Evolutionary conservation across 768 basidiomycete genomes (phyloP).

Genomic region (Podaxis carcinomalis): DNA sequence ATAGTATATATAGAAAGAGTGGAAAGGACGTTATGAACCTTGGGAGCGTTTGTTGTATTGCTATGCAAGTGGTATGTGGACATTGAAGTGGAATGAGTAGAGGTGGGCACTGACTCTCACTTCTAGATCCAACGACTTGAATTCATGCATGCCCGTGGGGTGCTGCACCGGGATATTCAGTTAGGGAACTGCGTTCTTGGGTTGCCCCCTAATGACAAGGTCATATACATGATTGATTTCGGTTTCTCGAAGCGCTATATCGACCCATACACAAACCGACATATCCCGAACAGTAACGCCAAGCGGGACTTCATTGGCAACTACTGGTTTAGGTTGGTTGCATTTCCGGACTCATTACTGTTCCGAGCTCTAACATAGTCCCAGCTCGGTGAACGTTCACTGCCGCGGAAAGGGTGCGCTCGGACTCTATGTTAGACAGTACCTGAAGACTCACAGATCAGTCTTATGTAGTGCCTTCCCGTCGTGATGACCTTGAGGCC

Average conservation of each 20-base stretch:
- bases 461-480: conserved; percentile 56
- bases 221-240: conserved; percentile 82
- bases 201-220: conserved; percentile 48
- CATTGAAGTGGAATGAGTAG: neutral
- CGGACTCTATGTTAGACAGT: neutral
- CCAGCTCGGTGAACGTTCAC: conserved; percentile 67
- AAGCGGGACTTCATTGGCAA: conserved; percentile 79
- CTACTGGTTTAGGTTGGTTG: conserved; percentile 69
- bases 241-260: conserved; percentile 80
- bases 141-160: conserved; percentile 69
- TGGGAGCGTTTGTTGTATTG: conserved; percentile 68
- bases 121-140: conserved; percentile 65
- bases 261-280: conserved; percentile 57
- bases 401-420: conserved; percentile 66
- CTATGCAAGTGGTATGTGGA: conserved; percentile 66
- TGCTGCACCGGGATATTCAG: conserved; percentile 77
- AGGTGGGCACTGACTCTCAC: neutral
- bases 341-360: neutral
- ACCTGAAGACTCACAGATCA: neutral
- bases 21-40: conserved; percentile 62
- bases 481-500: conserved; percentile 77
- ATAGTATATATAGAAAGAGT: conserved; percentile 51
- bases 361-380: conserved; percentile 8
- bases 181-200: conserved; percentile 75
- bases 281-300: conserved; percentile 64